Evolutionary conservation across 306 rosid genomes (phyloP).

Genomic region (Arachis stenosperma): DNA sequence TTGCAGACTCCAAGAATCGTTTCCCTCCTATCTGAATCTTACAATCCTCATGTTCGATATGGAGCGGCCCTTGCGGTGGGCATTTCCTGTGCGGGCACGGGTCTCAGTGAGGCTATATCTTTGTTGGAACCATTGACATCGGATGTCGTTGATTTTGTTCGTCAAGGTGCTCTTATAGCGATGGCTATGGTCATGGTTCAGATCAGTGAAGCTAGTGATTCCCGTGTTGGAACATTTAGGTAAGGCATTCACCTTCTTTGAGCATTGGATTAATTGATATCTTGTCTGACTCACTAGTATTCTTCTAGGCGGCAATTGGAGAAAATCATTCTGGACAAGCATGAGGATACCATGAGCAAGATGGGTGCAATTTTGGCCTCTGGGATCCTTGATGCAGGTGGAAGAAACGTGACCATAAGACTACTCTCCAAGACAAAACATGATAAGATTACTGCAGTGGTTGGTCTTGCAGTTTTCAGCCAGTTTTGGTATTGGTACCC

Average conservation of each 20-base stretch:
- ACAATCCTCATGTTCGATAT: constrained; percentile 96
- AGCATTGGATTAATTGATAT: not conserved
- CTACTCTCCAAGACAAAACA: constrained; percentile 93
- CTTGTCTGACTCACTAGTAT: constrained; percentile 21
- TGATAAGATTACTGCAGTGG: constrained; percentile 93
- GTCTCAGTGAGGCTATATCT: constrained; percentile 97
- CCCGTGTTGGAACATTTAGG: constrained; percentile 97
- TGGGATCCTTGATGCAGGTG: constrained; percentile 99
- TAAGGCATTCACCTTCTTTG: constrained; percentile 35
- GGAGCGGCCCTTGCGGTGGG: constrained; percentile 99
- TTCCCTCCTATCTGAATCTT: constrained; percentile 91
- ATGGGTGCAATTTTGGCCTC: constrained; percentile 99
- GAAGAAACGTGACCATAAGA: constrained; percentile 94
- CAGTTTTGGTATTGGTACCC: constrained; percentile 99
- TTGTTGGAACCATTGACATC: constrained; percentile 95
- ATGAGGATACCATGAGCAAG: constrained; percentile 99
- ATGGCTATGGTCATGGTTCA: constrained; percentile 99
- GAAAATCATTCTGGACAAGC: constrained; percentile 96
- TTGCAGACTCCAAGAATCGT: constrained; percentile 95
- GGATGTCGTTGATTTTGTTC: constrained; percentile 97
- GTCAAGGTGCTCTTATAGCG: constrained; percentile 98
- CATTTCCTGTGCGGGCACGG: constrained; percentile 98
- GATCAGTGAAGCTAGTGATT: constrained; percentile 93
- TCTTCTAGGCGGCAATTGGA: constrained; percentile 85
- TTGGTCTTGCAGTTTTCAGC: constrained; percentile 99